These are phyloP conservation scores for Pyrenophora teres DNA, from an alignment of 2,329 filamentous ascomycete genomes.

Conservation along the genomic window DNA sequence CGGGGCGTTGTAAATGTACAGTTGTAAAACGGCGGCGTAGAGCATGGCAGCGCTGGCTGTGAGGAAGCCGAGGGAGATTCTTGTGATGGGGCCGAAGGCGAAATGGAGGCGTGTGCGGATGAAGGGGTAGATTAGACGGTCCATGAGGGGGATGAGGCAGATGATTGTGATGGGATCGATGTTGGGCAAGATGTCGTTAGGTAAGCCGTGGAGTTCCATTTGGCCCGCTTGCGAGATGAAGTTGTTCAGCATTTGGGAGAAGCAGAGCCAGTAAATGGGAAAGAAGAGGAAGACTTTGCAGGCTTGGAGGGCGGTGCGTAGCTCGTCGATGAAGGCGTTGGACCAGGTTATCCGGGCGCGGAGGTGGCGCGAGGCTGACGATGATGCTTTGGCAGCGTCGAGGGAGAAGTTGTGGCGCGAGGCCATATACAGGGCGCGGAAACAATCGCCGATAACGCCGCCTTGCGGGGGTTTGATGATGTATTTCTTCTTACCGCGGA, in stretches of 20 bases:
- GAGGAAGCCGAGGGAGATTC: conserved; percentile 59
- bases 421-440: conserved; percentile 64
- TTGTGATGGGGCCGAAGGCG: conserved; percentile 56
- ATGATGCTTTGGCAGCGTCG: conserved; percentile 66
- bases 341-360: conserved; percentile 60
- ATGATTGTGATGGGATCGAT: conserved; percentile 55
- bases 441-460: conserved; percentile 49
- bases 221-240: conserved; percentile 55
- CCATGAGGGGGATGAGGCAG: conserved; percentile 53
- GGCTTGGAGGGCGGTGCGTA: conserved; percentile 67
- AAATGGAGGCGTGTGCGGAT: conserved; percentile 49
- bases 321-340: conserved; percentile 72
- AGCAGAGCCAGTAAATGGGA: conserved; percentile 55
- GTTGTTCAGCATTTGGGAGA: conserved; percentile 54
- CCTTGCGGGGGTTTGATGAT: conserved; percentile 47
- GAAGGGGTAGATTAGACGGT: conserved; percentile 53
- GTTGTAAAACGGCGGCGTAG: conserved; percentile 63
- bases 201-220: conserved; percentile 54
- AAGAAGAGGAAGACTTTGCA: conserved; percentile 69
- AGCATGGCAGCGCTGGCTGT: conserved; percentile 59
- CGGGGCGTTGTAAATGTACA: conserved; percentile 58
- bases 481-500: conserved; percentile 42
- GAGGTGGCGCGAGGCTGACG: conserved; percentile 46
- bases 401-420: conserved; percentile 58
- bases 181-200: conserved; percentile 56